phyloP scores from a whole-genome alignment of 129 eudicot genomes.

The Artemisia tridentata region DNA sequence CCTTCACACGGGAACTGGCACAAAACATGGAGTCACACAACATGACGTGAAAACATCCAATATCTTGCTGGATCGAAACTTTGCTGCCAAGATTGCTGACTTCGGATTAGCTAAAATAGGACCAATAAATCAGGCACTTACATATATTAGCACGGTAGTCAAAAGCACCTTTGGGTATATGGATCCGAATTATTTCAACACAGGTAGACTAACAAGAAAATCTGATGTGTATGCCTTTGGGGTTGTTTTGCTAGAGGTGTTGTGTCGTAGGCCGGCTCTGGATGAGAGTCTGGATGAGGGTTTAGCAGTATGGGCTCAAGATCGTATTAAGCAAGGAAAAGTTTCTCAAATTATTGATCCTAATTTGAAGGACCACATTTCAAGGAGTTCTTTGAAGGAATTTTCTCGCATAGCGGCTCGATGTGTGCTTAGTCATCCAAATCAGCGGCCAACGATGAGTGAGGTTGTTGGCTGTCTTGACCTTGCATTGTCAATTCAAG shows the following conservation, averaged over 20 bases:
- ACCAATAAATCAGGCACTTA: neutral
- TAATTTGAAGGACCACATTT: conserved; percentile 7
- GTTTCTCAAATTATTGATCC: neutral
- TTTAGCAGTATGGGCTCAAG: conserved; percentile 21
- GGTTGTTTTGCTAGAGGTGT: conserved; percentile 17
- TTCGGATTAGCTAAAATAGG: conserved; percentile 20
- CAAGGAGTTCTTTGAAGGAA: conserved; percentile 1
- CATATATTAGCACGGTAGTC: neutral
- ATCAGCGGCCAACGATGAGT: conserved; percentile 15
- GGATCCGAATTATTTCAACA: conserved; percentile 17
- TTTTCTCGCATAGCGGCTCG: neutral
- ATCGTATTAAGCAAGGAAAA: conserved; percentile 11
- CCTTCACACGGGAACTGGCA: conserved; percentile 15
- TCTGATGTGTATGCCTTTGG: conserved; percentile 22
- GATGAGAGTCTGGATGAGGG: conserved; percentile 16
- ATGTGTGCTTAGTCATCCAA: conserved; percentile 4
- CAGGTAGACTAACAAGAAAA: conserved; percentile 7
- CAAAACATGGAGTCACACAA: conserved; percentile 9
- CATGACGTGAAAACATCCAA: conserved; percentile 21
- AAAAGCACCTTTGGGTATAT: conserved; percentile 23
- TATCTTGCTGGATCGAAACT: conserved; percentile 18
- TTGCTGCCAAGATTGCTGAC: conserved; percentile 17
- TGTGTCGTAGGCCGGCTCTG: conserved; percentile 8
- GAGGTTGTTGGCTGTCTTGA: conserved; percentile 11
- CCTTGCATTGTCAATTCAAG: conserved; percentile 5